These are phyloP conservation scores for Paramecium caudatum DNA, from an alignment of 73 alveolate species.

Conservation along the genomic window DNA sequence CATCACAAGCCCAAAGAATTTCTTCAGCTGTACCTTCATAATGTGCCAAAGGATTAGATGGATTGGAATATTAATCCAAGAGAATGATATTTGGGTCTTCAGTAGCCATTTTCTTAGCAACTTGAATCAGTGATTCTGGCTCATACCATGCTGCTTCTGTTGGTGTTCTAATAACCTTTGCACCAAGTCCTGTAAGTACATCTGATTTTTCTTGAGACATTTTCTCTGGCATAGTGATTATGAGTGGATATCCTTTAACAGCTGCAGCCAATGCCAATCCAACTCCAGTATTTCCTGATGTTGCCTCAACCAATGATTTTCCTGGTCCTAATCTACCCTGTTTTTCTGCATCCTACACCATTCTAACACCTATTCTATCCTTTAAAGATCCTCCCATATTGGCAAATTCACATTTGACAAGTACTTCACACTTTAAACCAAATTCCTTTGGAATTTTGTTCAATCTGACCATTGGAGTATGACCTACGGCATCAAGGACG, in stretches of 20 bases:
- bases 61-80: constrained; percentile 97
- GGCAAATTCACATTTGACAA: constrained; percentile 95
- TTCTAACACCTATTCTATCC: constrained; percentile 97
- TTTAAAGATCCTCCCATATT: constrained; percentile 98
- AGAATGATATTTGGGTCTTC: constrained; percentile 87
- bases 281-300: constrained; percentile 99
- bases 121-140: constrained; percentile 83
- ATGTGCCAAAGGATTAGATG: constrained; percentile 99
- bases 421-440: constrained; percentile 92
- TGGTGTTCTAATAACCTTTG: constrained; percentile 97
- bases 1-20: constrained; percentile 95
- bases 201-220: constrained; percentile 98
- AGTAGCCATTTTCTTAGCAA: constrained; percentile 76
- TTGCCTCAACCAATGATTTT: constrained; percentile 98
- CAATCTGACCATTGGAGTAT: constrained; percentile 95
- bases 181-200: constrained; percentile 97
- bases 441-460: constrained; percentile 89
- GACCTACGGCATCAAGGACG: constrained; percentile 88
- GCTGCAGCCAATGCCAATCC: constrained; percentile 99
- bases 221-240: constrained; percentile 95
- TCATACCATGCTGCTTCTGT: constrained; percentile 85
- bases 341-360: constrained; percentile 95
- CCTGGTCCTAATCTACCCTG: constrained; percentile 92
- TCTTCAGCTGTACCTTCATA: constrained; percentile 99
- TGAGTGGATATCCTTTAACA: constrained; percentile 95